Evolutionary conservation across 768 basidiomycete genomes (phyloP).

Genomic region (Tubosaeta sp.): DNA sequence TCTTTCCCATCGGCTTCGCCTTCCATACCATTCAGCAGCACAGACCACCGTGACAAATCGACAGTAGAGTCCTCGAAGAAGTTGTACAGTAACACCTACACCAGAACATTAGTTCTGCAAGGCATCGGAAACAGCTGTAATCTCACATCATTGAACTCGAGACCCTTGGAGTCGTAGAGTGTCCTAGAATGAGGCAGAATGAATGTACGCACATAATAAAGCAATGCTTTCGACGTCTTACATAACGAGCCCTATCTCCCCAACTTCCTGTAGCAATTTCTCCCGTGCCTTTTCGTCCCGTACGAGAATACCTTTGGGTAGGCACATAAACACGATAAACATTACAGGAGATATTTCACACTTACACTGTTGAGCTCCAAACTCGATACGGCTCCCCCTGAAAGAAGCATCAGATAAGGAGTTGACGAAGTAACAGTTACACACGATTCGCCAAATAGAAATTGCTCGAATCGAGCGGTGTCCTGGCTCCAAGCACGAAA

Average conservation of each 20-base stretch:
- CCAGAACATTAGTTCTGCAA: neutral
- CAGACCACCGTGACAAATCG: conserved; percentile 53
- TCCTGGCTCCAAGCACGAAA: conserved; percentile 45
- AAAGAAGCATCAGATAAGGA: conserved; percentile 8
- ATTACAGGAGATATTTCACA: neutral
- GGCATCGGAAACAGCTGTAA: neutral
- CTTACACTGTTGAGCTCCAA: conserved; percentile 65
- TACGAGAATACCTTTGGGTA: conserved; percentile 59
- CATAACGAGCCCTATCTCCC: conserved; percentile 58
- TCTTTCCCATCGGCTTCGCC: conserved; percentile 13
- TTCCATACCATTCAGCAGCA: conserved; percentile 44
- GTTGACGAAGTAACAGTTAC: neutral
- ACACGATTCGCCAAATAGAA: conserved; percentile 50
- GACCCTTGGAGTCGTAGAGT: conserved; percentile 31
- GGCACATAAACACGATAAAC: neutral
- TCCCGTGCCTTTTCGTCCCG: conserved; percentile 53
- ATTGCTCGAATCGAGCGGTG: conserved; percentile 47
- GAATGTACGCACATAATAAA: neutral
- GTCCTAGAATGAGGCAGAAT: conserved; percentile 17
- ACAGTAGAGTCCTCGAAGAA: conserved; percentile 66
- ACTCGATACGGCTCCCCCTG: conserved; percentile 49
- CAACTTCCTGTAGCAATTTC: conserved; percentile 46
- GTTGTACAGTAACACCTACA: conserved; percentile 66
- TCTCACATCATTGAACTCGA: conserved; percentile 23
- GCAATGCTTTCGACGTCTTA: conserved; percentile 22